phyloP scores from a whole-genome alignment of 495 filamentous ascomycete genomes.

The Parathielavia appendiculata region DNA sequence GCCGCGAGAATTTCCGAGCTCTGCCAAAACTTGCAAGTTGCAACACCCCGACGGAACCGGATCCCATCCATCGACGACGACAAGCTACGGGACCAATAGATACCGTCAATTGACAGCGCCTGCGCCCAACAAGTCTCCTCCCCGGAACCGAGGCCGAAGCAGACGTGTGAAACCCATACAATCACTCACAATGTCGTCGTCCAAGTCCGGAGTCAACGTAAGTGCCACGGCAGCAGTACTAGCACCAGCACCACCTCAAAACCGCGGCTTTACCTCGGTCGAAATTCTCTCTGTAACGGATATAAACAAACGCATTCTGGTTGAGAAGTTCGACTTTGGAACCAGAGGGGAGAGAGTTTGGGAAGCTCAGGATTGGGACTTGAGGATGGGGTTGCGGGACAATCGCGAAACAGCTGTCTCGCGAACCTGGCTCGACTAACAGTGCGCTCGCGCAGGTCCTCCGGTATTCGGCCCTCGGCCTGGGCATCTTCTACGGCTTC shows the following conservation, averaged over 20 bases:
- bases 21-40: conserved; percentile 24
- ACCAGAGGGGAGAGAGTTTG: neutral
- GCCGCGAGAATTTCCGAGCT: conserved; percentile 36
- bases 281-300: neutral
- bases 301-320: too few species aligned
- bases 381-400: neutral
- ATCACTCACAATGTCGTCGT: conserved; percentile 42
- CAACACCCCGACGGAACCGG: conserved; percentile 23
- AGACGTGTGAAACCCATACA: conserved; percentile 9
- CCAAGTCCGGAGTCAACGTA: conserved; percentile 61
- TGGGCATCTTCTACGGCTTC: conserved; percentile 88
- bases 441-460: conserved; percentile 68
- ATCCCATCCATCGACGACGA: conserved; percentile 28
- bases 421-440: conserved; percentile 1
- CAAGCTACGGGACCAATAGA: conserved; percentile 28
- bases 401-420: neutral
- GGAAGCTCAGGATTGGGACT: neutral
- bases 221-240: conserved; percentile 25
- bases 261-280: neutral
- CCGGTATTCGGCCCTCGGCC: conserved; percentile 82
- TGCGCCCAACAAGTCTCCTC: conserved; percentile 11
- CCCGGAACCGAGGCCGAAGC: conserved; percentile 12
- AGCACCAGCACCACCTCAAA: conserved; percentile 8
- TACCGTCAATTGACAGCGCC: conserved; percentile 23
- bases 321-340: too few species aligned